Conservation (phyloP, 2,329 filamentous ascomycete species). For the Ophiosphaerella herpotricha region DNA sequence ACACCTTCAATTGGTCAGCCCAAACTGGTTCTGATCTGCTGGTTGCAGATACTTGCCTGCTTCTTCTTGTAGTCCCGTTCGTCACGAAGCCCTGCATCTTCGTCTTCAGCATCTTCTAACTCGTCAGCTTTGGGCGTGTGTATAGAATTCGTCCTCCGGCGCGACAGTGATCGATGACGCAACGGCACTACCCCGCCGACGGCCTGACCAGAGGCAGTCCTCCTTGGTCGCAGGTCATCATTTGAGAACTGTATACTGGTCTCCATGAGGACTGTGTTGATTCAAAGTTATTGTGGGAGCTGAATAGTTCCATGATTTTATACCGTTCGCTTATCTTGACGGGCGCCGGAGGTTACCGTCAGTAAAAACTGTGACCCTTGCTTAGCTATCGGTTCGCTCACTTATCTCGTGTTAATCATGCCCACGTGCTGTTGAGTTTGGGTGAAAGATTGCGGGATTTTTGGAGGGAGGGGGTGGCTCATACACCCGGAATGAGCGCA, state of each 20-base stretch:
- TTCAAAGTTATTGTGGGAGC: background rate
- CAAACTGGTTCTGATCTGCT: background rate
- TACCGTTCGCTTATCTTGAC: conserved; percentile 5
- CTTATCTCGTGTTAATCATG: background rate
- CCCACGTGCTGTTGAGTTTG: background rate
- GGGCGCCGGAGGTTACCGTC: background rate
- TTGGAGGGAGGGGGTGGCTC: conserved; percentile 8
- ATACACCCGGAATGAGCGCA: background rate
- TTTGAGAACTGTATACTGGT: conserved; percentile 29
- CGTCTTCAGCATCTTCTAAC: conserved; percentile 32
- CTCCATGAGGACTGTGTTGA: conserved; percentile 20
- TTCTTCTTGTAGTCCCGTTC: conserved; percentile 37
- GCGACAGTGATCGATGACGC: conserved; percentile 23
- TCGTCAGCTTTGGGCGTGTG: conserved; percentile 60
- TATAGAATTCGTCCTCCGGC: conserved; percentile 54
- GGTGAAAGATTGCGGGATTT: conserved; percentile 4
- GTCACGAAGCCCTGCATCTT: conserved; percentile 39
- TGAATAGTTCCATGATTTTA: background rate
- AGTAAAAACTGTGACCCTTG: background rate
- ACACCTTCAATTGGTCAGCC: conserved; percentile 27
- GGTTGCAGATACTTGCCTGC: conserved; percentile 22
- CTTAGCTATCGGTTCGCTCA: background rate
- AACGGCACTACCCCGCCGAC: conserved; percentile 33
- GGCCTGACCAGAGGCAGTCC: conserved; percentile 11
- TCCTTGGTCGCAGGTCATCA: conserved; percentile 4